Base-by-base conservation (phyloP, 2,329 filamentous ascomycete genomes). In the Ambrosiella beaveri region DNA sequence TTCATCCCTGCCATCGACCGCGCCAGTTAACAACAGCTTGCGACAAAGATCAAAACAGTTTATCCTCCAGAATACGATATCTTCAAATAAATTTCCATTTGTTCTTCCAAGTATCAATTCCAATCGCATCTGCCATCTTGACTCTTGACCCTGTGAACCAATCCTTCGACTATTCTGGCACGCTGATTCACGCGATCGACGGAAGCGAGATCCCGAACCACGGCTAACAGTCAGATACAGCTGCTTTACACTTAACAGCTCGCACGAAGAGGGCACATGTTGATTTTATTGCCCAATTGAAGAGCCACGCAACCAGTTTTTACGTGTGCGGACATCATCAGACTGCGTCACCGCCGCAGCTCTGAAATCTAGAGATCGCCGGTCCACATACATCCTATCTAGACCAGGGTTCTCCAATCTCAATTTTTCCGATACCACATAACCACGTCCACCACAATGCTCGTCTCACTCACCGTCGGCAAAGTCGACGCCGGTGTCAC, bases 401-500 rank as follows among this genome's bases (percentile, higher is more conserved):
- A 47, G 44, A 47, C 44, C 44, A 47, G 44, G 44, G n/a, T 47
- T 17, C 44, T 47, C 5, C 44, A 7, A 17, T 17, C n/a, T 8
- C 44, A 4, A 17, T 12, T 41, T 41, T 35, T 36, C 27, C 19
- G 19, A 51, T 51, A 51, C 19, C 13, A 11, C 17, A 11, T 11
- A 11, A 51, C 19, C 4, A 47, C 19, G 6, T 12, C 40, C 27
- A 5, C 36, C 27, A 49, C 13, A 55, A 97, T 98, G 93, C 79
- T 97, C 68, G 88, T 98, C 73, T 97, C 93, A 64, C 79, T 98
- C 69, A 97, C 91, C 55, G 93, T 98, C 72, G 93, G 93, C 76
- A 98, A 98, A 76, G 93, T 98, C 73, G 93, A 98, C 73, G 93
- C 93, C 66, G 93, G 93, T 72, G 91, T 98, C 68, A 95, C 93